Evolutionary conservation across 495 filamentous ascomycete genomes (phyloP).

Genomic region (Podospora anserina): DNA sequence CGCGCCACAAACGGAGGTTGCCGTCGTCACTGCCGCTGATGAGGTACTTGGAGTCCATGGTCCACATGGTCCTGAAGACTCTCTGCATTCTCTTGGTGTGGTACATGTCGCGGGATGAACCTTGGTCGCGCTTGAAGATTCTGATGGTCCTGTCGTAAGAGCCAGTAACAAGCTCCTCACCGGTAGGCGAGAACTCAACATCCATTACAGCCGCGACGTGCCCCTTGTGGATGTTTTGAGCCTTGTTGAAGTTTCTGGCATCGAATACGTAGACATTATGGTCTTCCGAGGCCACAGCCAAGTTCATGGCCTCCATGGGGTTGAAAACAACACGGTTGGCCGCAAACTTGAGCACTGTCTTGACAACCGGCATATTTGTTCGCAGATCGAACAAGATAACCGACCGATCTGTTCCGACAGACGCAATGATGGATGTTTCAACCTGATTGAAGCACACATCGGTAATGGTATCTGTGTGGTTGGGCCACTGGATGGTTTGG

Average conservation of each 20-base stretch:
- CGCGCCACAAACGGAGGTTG: conserved; percentile 88
- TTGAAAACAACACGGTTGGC: conserved; percentile 90
- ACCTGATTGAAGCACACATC: conserved; percentile 87
- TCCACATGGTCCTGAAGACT: conserved; percentile 75
- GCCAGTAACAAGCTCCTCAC: conserved; percentile 87
- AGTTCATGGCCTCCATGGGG: conserved; percentile 61
- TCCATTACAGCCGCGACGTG: conserved; percentile 97
- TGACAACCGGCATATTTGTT: conserved; percentile 68
- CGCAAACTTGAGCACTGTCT: conserved; percentile 72
- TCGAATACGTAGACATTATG: conserved; percentile 50
- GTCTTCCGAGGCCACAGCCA: conserved; percentile 43
- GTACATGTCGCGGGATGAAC: conserved; percentile 89
- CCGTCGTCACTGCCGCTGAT: conserved; percentile 89
- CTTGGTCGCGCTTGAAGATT: conserved; percentile 74
- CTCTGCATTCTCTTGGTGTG: conserved; percentile 96
- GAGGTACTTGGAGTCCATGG: conserved; percentile 83
- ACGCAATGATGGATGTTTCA: conserved; percentile 86
- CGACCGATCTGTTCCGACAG: conserved; percentile 76
- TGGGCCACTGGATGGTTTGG: conserved; percentile 83
- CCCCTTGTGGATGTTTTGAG: conserved; percentile 81
- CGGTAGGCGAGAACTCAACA: conserved; percentile 90
- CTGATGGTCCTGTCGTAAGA: conserved; percentile 62
- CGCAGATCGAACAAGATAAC: conserved; percentile 83
- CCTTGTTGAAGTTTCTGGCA: conserved; percentile 49
- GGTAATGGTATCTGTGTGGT: conserved; percentile 85